Evolutionary conservation across 805 yeast genomes (phyloP).

Genomic region (Diddensiella transvaalensis): DNA sequence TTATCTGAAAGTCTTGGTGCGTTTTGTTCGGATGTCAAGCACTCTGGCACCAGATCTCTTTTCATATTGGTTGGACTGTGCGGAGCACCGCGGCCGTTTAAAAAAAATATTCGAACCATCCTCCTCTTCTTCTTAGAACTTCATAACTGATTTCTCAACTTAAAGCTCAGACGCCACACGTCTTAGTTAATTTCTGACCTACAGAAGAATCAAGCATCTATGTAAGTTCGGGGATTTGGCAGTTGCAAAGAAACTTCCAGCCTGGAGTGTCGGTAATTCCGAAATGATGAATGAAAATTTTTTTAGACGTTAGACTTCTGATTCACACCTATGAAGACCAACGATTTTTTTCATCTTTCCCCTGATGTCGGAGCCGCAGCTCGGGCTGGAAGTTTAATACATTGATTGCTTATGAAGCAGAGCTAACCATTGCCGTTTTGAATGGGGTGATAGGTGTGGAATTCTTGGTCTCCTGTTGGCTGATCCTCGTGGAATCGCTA

Average conservation of each 20-base stretch:
- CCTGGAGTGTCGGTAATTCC: too few relatives aligned
- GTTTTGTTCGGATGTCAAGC: too few relatives aligned
- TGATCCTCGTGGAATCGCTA: conserved; percentile 67
- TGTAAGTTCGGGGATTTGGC: conserved; percentile 1
- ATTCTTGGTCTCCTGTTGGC: conserved; percentile 83
- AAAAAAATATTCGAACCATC: neutral
- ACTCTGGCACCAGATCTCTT: too few relatives aligned
- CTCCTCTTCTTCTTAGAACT: neutral
- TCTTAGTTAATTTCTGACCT: neutral
- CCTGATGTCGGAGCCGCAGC: conserved; percentile 9
- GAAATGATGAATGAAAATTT: conserved; percentile 19
- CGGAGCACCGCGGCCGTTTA: too few relatives aligned
- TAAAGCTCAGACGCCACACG: too few relatives aligned
- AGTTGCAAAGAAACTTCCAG: neutral
- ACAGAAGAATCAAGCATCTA: neutral
- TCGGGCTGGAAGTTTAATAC: neutral
- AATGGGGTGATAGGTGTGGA: conserved; percentile 72
- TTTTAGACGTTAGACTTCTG: conserved; percentile 29
- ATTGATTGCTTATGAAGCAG: too few relatives aligned
- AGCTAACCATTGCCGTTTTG: neutral
- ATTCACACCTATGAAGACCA: conserved; percentile 15
- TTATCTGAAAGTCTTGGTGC: too few relatives aligned
- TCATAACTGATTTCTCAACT: neutral
- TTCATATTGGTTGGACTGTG: too few relatives aligned
- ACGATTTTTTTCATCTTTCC: conserved; percentile 19